Evolutionary conservation across 2,329 filamentous ascomycete species (phyloP), one percentile per base, ranked within the genome.

Genomic region (Colletotrichum eleusines): DNA sequence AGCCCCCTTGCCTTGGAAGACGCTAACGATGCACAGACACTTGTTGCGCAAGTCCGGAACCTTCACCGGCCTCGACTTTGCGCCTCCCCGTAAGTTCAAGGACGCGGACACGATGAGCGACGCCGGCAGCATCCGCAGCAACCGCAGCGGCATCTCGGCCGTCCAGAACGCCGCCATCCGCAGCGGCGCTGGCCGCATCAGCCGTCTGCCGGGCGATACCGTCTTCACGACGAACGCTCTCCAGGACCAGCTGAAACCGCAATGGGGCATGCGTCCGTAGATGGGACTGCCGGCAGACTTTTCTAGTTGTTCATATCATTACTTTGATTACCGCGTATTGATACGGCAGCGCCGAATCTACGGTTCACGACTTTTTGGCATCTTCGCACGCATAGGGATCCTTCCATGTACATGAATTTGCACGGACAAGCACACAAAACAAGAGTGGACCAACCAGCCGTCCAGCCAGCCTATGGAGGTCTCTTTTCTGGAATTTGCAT

Each of bases 151-250:
- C 61, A 90, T 97, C 75, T 97, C 94, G 6, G 86, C 89, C 5
- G 82, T 87, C 62, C 89, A 94, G 77, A 83, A 89, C 62, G 84
- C 90, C 72, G 92, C 93, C 76, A 90, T 97, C 76, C 92, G 94
- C 74, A 88, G 84, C 68, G 95, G 95, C 74, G 94, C 94, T 55
- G 95, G 97, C 77, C 92, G 95, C 73, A 89, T 98, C 74, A 96
- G 93, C 78, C 90, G 93, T 60, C 87, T 98, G 72, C 94, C 95
- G 0, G 91, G 90, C 69, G 94, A 95, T 75, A 88, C 91, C 53
- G 93, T 97, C 69, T 95, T 94, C 74, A 94, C 93, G 4, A 87
- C 86, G 76, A 88, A 92, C 42, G 89, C 94, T 67, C 81, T 95
- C 79, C 81, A 84, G 68, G 81, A 89, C 74, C 84, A 84, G 74